Conservation (phyloP, 1,139 yeast genomes). For the Lodderomyces theae region DNA sequence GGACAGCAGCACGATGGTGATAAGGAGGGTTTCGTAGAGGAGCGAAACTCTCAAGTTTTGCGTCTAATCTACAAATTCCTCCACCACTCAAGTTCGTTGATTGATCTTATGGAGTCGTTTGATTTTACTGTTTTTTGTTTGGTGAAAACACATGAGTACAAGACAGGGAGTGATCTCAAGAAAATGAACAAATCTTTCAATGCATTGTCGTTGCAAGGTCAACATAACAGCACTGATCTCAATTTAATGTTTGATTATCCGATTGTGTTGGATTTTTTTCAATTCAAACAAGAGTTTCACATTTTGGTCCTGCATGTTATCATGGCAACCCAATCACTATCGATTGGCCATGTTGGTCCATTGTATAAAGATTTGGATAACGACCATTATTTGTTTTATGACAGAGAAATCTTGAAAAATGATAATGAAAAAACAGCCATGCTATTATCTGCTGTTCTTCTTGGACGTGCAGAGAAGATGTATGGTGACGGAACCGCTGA, state of each 20-base stretch:
- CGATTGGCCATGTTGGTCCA: conserved; percentile 65
- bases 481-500: conserved; percentile 35
- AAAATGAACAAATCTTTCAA: conserved; percentile 10
- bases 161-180: conserved; percentile 17
- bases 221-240: conserved; percentile 11
- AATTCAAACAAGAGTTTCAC: conserved; percentile 71
- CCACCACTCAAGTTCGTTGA: conserved; percentile 46
- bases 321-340: conserved; percentile 67
- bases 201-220: not conserved
- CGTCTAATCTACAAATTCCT: conserved; percentile 53
- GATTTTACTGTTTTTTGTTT: conserved; percentile 59
- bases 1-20: conserved; percentile 32
- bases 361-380: conserved; percentile 63
- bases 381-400: conserved; percentile 48
- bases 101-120: conserved; percentile 57
- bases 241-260: conserved; percentile 55
- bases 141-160: conserved; percentile 23
- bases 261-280: conserved; percentile 69
- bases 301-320: conserved; percentile 59
- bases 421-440: conserved; percentile 54
- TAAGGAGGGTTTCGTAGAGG: conserved; percentile 36
- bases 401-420: conserved; percentile 35
- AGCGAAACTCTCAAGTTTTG: conserved; percentile 53
- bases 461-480: conserved; percentile 35
- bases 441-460: conserved; percentile 42